phyloP scores from a whole-genome alignment of 495 filamentous ascomycete species.

The Xylaria telfairii region DNA sequence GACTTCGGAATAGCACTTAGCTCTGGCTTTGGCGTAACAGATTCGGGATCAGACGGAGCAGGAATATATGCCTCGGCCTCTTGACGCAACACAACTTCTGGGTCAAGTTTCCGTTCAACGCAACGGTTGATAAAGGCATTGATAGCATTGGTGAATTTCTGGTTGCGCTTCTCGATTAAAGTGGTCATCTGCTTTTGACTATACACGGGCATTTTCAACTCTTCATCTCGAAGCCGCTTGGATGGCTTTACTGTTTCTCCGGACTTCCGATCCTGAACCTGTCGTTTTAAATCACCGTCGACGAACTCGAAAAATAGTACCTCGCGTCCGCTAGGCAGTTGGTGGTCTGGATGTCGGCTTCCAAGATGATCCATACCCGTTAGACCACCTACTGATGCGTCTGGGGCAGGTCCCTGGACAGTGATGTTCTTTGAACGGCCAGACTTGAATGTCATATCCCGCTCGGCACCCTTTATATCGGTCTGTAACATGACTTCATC shows the following conservation, averaged over 20 bases:
- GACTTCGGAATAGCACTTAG: slow-evolving; percentile 59
- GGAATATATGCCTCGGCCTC: slow-evolving; percentile 60
- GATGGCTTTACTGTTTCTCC: slow-evolving; percentile 71
- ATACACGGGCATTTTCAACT: slow-evolving; percentile 91
- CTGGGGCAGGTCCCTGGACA: slow-evolving; percentile 48
- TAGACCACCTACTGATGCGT: slow-evolving; percentile 56
- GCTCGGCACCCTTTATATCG: slow-evolving; percentile 70
- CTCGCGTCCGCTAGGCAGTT: slow-evolving; percentile 56
- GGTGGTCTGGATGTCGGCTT: slow-evolving; percentile 39
- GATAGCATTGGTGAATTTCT: slow-evolving; percentile 81
- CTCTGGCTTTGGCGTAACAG: slow-evolving; percentile 36
- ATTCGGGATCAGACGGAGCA: slow-evolving; percentile 36
- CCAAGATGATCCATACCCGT: slow-evolving; percentile 51
- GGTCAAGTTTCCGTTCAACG: slow-evolving; percentile 67
- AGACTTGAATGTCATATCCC: slow-evolving; percentile 57
- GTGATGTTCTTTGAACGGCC: slow-evolving; percentile 48
- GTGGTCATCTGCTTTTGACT: slow-evolving; percentile 90
- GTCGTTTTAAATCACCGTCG: slow-evolving; percentile 86
- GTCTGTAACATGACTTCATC: slow-evolving; percentile 81
- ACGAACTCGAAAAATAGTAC: slow-evolving; percentile 90
- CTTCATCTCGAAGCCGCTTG: slow-evolving; percentile 71
- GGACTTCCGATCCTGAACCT: slow-evolving; percentile 72
- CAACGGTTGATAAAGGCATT: slow-evolving; percentile 79
- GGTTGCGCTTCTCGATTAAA: slow-evolving; percentile 90
- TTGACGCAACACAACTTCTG: slow-evolving; percentile 66